Evolutionary conservation across 768 basidiomycete genomes (phyloP), one percentile per base, ranked within the genome.

Genomic region (Serendipita sp.): DNA sequence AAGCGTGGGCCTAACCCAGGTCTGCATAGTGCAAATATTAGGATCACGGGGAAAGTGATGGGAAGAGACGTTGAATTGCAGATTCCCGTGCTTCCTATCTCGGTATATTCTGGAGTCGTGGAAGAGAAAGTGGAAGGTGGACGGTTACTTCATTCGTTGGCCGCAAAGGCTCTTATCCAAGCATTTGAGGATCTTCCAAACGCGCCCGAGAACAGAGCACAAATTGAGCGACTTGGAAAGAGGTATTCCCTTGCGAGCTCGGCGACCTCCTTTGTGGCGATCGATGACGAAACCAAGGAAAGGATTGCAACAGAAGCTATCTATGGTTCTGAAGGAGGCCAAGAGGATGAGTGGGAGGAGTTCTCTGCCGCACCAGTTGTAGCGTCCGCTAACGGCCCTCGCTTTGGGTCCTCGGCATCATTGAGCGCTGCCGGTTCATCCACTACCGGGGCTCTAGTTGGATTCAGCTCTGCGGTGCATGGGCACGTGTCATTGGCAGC

Each of bases 91-190:
- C 53, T 60, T 9, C 20, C 65, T 60, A 58, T 38, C 9, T 2
- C 13, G 17, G 20, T n/a, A 26, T 9, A 34, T 4, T 2, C 61
- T 4, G 2, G 1, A 9, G 1, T 3, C 7, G 3, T 58, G 2
- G 22, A 11, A 14, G 34, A n/a, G 9, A 38, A 38, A 38, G 53
- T 58, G 9, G 53, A 58, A 28, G 31, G 53, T 24, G 53, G 53
- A 58, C 3, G n/a, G 24, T 24, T 64, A 13, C 44, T 68, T 31
- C 67, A 68, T 64, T 50, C 63, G 9, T 44, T 68, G 61, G 66
- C 67, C 0, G 65, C 67, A n/a, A 63, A 66, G 30, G 61, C 63
- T 60, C 62, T 68, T 42, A 63, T 68, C 26, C 64, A 66, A 38
- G 50, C 45, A 4, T 61, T 60, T 51, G 64, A 68, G 33, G 67